phyloP scores from a whole-genome alignment of 2,329 filamentous ascomycete genomes.

The Coniochaeta prunicola region DNA sequence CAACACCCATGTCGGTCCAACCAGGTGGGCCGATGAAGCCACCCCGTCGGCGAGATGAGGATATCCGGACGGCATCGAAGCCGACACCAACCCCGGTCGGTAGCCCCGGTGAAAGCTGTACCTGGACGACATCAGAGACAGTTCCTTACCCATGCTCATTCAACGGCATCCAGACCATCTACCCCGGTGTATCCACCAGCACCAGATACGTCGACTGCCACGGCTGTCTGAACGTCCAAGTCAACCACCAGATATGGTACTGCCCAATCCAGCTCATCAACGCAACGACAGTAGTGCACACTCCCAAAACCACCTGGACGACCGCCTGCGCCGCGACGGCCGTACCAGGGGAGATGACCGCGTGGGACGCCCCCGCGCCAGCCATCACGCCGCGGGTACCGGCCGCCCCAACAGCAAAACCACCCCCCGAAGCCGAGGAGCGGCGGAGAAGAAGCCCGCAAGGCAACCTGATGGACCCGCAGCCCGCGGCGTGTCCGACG shows the following conservation, averaged over 20 bases:
- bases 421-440: not conserved
- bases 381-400: not conserved
- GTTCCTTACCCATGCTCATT: constrained; percentile 21
- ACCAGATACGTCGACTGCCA: constrained; percentile 21
- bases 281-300: constrained; percentile 10
- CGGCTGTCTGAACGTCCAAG: constrained; percentile 19
- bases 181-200: constrained; percentile 18
- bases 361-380: not conserved
- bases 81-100: not conserved
- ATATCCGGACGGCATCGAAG: not conserved
- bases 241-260: constrained; percentile 13
- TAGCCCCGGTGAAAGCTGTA: constrained; percentile 11
- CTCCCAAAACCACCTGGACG: constrained; percentile 17
- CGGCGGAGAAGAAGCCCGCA: not conserved
- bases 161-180: constrained; percentile 16
- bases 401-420: constrained; percentile 4
- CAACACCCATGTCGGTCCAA: not conserved
- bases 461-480: not conserved
- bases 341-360: not conserved
- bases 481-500: constrained; percentile 11
- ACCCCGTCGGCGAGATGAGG: not conserved
- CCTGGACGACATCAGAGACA: constrained; percentile 17
- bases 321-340: constrained; percentile 18
- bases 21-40: not conserved
- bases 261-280: constrained; percentile 19